Conservation (phyloP, 2,329 filamentous ascomycete species). For the Penicillium sp. region DNA sequence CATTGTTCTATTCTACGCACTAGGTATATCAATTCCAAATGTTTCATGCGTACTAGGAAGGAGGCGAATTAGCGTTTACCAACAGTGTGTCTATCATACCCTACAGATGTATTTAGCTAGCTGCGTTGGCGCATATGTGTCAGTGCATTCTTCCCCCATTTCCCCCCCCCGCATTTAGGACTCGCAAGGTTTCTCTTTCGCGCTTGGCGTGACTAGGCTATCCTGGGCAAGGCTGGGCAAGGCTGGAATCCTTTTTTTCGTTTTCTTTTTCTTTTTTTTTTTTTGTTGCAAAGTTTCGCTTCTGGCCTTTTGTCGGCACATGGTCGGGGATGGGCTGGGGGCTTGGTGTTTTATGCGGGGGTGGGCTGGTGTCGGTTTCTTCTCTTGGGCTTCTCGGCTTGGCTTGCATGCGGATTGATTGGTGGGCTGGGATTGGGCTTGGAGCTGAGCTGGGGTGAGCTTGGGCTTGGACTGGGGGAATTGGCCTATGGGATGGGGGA, state of each 20-base stretch:
- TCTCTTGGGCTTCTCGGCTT: neutral
- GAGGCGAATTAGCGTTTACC: too few relatives aligned
- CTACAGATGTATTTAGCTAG: too few relatives aligned
- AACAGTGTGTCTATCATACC: too few relatives aligned
- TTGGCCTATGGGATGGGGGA: too few relatives aligned
- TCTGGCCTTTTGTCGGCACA: neutral
- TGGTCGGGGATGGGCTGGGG: neutral
- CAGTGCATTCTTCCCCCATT: too few relatives aligned
- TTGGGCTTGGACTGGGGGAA: too few relatives aligned
- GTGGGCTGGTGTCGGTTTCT: neutral
- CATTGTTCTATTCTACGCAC: too few relatives aligned
- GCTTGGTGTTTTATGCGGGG: neutral
- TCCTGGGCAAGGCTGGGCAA: neutral
- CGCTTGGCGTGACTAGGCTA: constrained; percentile 1
- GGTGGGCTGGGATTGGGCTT: neutral
- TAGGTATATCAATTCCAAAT: too few relatives aligned
- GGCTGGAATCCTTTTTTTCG: neutral
- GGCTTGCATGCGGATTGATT: neutral
- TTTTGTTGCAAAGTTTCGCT: too few relatives aligned
- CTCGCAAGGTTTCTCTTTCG: too few relatives aligned
- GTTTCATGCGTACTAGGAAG: too few relatives aligned
- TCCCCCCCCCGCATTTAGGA: constrained; percentile 5
- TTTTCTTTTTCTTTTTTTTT: neutral
- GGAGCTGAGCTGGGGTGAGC: neutral
- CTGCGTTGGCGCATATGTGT: too few relatives aligned